These are phyloP conservation scores for Cytospora mali DNA, from an alignment of 2,329 filamentous ascomycete species.

Conservation along the genomic window DNA sequence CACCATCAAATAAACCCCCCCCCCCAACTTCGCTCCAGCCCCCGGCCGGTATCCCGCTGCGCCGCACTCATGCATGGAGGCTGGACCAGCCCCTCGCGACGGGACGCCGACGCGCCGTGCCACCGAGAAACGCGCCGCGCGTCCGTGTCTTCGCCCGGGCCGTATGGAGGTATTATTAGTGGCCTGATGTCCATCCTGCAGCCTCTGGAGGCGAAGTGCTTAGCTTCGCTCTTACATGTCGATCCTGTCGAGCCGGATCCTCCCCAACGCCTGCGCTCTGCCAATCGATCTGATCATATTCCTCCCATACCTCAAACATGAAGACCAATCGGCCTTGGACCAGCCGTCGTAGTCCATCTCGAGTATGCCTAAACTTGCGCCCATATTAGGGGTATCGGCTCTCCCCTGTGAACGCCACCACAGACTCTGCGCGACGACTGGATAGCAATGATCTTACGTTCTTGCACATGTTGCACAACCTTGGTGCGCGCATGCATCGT, in stretches of 20 bases:
- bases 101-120: constrained; percentile 14
- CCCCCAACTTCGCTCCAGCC: neutral
- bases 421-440: neutral
- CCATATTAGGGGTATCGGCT: neutral
- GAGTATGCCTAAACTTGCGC: neutral
- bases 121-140: constrained; percentile 14
- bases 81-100: neutral
- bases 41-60: neutral
- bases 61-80: constrained; percentile 15
- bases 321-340: constrained; percentile 5
- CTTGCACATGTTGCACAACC: neutral
- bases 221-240: constrained; percentile 5
- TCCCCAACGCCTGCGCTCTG: constrained; percentile 23
- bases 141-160: constrained; percentile 9
- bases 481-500: neutral
- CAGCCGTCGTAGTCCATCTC: constrained; percentile 1
- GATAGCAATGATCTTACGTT: neutral
- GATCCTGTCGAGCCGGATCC: constrained; percentile 8
- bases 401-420: neutral
- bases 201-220: constrained; percentile 1
- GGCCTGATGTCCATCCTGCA: neutral
- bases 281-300: constrained; percentile 16
- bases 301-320: neutral
- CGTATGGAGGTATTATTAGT: neutral
- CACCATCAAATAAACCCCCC: neutral